Base-by-base conservation (phyloP, 192 early-diverging fungal genomes). In the Entomortierella lignicola region DNA sequence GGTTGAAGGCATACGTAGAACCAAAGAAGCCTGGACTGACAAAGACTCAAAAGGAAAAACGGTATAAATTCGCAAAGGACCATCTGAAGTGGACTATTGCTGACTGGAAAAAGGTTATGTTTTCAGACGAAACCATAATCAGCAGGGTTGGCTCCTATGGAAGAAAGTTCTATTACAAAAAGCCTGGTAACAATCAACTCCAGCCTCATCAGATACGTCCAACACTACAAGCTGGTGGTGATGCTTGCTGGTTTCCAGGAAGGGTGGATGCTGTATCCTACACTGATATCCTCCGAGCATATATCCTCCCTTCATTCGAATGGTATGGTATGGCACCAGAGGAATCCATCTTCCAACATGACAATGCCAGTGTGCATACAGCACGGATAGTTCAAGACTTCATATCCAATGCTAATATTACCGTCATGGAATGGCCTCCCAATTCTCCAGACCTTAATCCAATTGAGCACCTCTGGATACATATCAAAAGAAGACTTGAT, bases 271-370 rank as follows among this genome's bases (percentile, higher is more conserved):
- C 55, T 26, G 52, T 26, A 10, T 3, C 52, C 25, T 54, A 54
- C 27, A 1, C 26, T 27, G 52, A 54, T 54, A 15, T 41, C 26
- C 55, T 69, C 5, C 12, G 62, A 15, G 29, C 61, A 8, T 55
- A 60, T 62, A 37, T 70, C 17, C 39, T 23, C 11, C 25, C 20
- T 5, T 62, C 52, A 18, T 18, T 34, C 27, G 60, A 62, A 43
- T 70, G 26, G 26, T 60, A 18, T 25, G 18, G 13, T 18, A 42
- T 61, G 50, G 68, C 61, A 20, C 15, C 23, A 31, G 58, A 48
- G 11, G 43, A 26, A 55, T 70, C 55, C 29, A 55, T 62, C 2
- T 62, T 70, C 42, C 58, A 70, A 52, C 68, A 61, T 25, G 68
- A 70, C 52, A 69, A 69, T 60, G 56, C 48, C 34, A n/a, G 20